Base-by-base conservation (phyloP, 176 grass and related monocot species). In the Hsuehochloa calcarea region DNA sequence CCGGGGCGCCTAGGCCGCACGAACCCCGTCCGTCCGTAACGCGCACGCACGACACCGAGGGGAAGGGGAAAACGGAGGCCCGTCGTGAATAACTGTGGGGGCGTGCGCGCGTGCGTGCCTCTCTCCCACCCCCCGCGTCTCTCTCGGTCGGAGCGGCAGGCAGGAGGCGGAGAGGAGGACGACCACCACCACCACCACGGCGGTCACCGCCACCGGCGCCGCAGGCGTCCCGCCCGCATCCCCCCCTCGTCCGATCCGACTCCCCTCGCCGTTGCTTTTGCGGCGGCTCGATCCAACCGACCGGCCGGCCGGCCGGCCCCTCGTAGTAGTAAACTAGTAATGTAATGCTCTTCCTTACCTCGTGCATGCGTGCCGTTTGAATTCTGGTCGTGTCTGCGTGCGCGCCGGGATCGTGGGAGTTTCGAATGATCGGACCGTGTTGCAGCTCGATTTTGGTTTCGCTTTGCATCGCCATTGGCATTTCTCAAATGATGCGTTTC, bases 21-120 rank as follows among this genome's bases (percentile, higher is more conserved):
- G 52, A 55, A 55, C 20, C 8, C 22, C 55, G 55, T 58, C 55
- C 55, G 45, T n/a, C 4, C 70, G 14, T 10, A 9, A 10, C 8
- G 43, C 43, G 41, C 68, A 5, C 39, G 70, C 72, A 74, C 29
- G 72, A 19, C 22, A 60, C 11, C 5, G 0, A n/a, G 20, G 41
- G 19, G 23, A 22, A 20, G 77, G 77, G 75, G 68, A 77, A 16
- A 45, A 72, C 87, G 34, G 76, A 79, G 16, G 60, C 40, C 77
- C 66, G 58, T 38, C 56, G 65, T 29, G 75, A 85, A 85, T 89
- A 89, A 85, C 81, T 75, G 59, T 67, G 87, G 75, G 75, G 69
- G 87, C 66, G 85, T 77, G 80, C 81, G 87, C 38, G 74, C 87
- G 74, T 46, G 81, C 47, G 47, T 54, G 51, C 71, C 65, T 84